A percentile compares a stretch with the other conserved stretches of the same genome.
Conservation (phyloP, 2,329 filamentous ascomycete species). For the Aspergillus ibericus region DNA sequence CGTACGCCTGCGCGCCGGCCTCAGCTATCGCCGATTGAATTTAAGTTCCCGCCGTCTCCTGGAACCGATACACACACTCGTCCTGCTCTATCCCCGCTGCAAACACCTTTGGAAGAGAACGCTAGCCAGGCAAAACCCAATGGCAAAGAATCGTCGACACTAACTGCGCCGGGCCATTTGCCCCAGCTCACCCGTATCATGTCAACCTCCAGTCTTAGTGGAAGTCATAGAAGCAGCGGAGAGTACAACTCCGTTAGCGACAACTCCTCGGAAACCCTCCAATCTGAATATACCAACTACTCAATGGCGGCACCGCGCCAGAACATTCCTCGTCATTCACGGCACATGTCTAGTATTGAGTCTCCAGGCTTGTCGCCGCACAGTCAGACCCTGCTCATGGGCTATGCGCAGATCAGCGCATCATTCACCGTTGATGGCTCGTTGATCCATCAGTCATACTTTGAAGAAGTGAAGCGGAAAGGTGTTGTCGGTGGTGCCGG, state of each 20-base stretch:
- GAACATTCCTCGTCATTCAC: conserved; percentile 34
- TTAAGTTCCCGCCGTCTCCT: conserved; percentile 57
- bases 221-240: conserved; percentile 84
- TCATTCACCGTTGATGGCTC: conserved; percentile 91
- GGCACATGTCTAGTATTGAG: conserved; percentile 48
- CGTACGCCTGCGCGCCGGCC: conserved; percentile 41
- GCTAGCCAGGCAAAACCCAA: conserved; percentile 17
- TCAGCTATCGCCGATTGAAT: conserved; percentile 46
- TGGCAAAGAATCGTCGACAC: conserved; percentile 25
- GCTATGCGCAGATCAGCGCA: conserved; percentile 89
- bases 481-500: conserved; percentile 81
- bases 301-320: conserved; percentile 56
- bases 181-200: conserved; percentile 63
- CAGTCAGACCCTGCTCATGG: conserved; percentile 88
- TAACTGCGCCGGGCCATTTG: conserved; percentile 32
- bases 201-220: conserved; percentile 72
- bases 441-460: conserved; percentile 81
- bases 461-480: conserved; percentile 95
- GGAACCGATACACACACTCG: conserved; percentile 27
- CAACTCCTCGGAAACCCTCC: conserved; percentile 87
- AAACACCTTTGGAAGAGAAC: conserved; percentile 29
- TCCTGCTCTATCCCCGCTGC: conserved; percentile 30
- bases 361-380: conserved; percentile 22
- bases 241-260: conserved; percentile 97
- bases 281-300: conserved; percentile 73